phyloP scores from a whole-genome alignment of 2,329 filamentous ascomycete species.

The Dactylonectria macrodidyma region DNA sequence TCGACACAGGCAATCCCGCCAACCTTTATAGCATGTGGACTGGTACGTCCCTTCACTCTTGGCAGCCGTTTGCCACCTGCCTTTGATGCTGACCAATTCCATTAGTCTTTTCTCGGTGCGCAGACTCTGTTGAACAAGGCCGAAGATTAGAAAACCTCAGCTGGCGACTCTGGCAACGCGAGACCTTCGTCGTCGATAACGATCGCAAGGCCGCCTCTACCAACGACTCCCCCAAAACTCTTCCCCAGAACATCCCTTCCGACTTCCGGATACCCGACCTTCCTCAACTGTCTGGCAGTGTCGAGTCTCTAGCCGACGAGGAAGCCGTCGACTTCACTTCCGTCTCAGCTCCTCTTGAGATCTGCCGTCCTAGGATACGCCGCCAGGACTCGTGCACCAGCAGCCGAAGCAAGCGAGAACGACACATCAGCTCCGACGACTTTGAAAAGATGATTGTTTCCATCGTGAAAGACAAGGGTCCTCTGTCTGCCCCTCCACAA shows the following conservation, averaged over 20 bases:
- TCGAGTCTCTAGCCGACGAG: constrained; percentile 81
- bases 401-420: constrained; percentile 82
- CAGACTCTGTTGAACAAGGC: constrained; percentile 93
- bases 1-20: constrained; percentile 93
- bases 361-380: constrained; percentile 76
- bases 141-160: constrained; percentile 94
- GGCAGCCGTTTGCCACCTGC: constrained; percentile 20
- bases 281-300: constrained; percentile 82
- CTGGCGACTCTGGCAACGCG: constrained; percentile 95
- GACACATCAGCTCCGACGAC: constrained; percentile 93
- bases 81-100: constrained; percentile 50
- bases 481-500: constrained; percentile 60
- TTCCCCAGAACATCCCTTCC: constrained; percentile 66
- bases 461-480: constrained; percentile 89
- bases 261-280: constrained; percentile 65
- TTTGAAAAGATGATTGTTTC: constrained; percentile 95
- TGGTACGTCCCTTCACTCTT: constrained; percentile 72
- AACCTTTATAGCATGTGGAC: constrained; percentile 98
- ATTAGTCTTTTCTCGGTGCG: constrained; percentile 92
- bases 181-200: constrained; percentile 80
- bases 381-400: constrained; percentile 80
- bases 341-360: constrained; percentile 70
- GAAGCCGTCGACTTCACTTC: constrained; percentile 73
- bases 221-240: constrained; percentile 57
- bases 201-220: constrained; percentile 64